These are phyloP conservation scores for Camelina sativa DNA, from an alignment of 345 rosid species.

Conservation along the genomic window DNA sequence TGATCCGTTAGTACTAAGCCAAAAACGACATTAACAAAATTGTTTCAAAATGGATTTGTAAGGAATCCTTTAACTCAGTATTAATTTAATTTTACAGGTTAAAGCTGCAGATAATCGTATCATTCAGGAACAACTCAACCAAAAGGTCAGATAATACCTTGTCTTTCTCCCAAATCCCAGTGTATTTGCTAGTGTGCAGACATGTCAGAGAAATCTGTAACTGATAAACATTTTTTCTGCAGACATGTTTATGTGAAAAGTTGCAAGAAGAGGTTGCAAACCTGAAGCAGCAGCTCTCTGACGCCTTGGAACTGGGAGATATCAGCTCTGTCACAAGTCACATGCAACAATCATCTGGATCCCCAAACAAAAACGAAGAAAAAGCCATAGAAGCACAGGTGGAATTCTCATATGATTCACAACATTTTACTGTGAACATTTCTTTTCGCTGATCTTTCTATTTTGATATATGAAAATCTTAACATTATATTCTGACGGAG, in stretches of 20 bases:
- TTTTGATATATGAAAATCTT: conserved; percentile 1
- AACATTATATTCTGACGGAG: conserved; percentile 26
- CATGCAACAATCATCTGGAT: conserved; percentile 30
- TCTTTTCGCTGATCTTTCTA: conserved; percentile 9
- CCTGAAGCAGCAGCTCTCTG: conserved; percentile 80
- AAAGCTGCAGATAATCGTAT: conserved; percentile 92
- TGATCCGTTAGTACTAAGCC: not conserved
- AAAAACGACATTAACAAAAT: not conserved
- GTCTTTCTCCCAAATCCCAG: not conserved
- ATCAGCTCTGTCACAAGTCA: conserved; percentile 33
- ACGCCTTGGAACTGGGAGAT: conserved; percentile 56
- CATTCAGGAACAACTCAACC: conserved; percentile 90
- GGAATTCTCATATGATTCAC: conserved; percentile 33
- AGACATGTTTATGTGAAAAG: conserved; percentile 76
- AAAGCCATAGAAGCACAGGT: conserved; percentile 39
- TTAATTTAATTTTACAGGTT: conserved; percentile 58
- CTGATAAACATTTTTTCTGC: conserved; percentile 37
- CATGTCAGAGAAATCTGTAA: conserved; percentile 31
- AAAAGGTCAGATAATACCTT: conserved; percentile 61
- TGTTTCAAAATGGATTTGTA: not conserved
- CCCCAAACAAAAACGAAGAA: conserved; percentile 26
- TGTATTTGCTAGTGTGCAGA: conserved; percentile 26
- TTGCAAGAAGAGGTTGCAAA: conserved; percentile 72
- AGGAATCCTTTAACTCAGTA: not conserved
- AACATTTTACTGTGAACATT: conserved; percentile 4